Evolutionary conservation across 441 rosid genomes (phyloP), one percentile per base, ranked within the genome.

Genomic region (Euphorbia corollata): DNA sequence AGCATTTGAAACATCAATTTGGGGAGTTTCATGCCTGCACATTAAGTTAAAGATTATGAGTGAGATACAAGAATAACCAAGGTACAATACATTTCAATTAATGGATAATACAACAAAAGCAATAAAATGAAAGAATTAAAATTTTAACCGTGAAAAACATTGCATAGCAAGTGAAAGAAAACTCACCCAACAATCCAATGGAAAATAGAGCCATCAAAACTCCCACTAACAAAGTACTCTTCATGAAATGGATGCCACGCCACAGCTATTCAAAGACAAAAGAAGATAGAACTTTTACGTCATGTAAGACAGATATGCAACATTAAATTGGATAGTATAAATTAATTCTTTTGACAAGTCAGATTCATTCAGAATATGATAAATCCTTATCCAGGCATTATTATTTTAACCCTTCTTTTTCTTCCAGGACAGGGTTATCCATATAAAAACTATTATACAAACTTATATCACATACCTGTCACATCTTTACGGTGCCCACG

Each of bases 121-220:
- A 34, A 24, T 41, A 63, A 4, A 71, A 67, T 27, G 8, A 38
- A 19, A 50, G 24, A 61, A 56, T 30, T 6, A 59, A 22, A 19
- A 34, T 23, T 24, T 32, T 45, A 0, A 59, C 27, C 22, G 27
- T 24, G 18, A 10, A 39, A n/a, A 53, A 53, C 32, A n/a, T 20
- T 19, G 13, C 47, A 43, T 69, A 27, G 70, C 56, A 19, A 50
- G 61, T 55, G 58, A 65, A 54, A 10, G 68, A 63, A 34, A 68
- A 65, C 79, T 54, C 76, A 94, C 99, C 99, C 99, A 51, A 94
- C 98, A 81, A 86, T 73, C 98, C 99, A 94, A 74, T 94, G 98
- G 80, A 88, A 90, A n/a, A n/a, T n/a, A n/a, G n/a, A n/a, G n/a
- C n/a, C n/a, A n/a, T n/a, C n/a, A n/a, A n/a, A n/a, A n/a, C n/a